Evolutionary conservation across 2,329 filamentous ascomycete genomes (phyloP).

Genomic region (Mycosphaerella arachidis): DNA sequence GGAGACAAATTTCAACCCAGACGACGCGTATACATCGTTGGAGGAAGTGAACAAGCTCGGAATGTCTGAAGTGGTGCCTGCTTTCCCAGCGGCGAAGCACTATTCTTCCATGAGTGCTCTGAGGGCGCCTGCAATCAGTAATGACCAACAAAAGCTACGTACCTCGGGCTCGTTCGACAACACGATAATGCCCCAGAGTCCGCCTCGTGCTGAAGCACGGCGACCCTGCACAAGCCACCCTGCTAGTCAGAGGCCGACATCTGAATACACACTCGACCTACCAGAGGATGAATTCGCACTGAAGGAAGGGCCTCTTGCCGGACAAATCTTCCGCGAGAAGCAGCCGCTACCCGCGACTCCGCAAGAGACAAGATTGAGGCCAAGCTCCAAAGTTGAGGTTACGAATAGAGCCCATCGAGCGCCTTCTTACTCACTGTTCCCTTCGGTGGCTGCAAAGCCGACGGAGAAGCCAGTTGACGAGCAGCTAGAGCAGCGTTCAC

Average conservation of each 20-base stretch:
- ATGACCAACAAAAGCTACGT: neutral
- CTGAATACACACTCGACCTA: neutral
- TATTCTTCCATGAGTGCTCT: conserved; percentile 23
- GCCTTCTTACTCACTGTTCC: conserved; percentile 1
- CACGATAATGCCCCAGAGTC: neutral
- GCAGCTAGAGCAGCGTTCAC: neutral
- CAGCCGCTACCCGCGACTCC: conserved; percentile 15
- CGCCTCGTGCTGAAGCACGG: neutral
- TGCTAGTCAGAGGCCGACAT: neutral
- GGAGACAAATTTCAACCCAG: conserved; percentile 22
- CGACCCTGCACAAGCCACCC: neutral
- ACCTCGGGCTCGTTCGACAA: neutral
- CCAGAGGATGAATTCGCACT: neutral
- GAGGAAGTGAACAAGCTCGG: conserved; percentile 6
- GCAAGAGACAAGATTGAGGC: neutral
- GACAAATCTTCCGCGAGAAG: conserved; percentile 14
- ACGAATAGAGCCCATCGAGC: neutral
- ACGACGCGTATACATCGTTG: conserved; percentile 10
- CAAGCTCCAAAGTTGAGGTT: neutral
- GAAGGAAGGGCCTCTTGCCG: conserved; percentile 5
- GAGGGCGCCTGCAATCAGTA: conserved; percentile 6
- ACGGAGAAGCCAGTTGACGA: neutral
- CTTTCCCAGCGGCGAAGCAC: conserved; percentile 6
- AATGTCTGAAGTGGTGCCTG: no score
- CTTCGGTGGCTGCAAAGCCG: neutral